Base-by-base conservation (phyloP, 2,329 filamentous ascomycete genomes). In the Amylocarpus encephaloides region DNA sequence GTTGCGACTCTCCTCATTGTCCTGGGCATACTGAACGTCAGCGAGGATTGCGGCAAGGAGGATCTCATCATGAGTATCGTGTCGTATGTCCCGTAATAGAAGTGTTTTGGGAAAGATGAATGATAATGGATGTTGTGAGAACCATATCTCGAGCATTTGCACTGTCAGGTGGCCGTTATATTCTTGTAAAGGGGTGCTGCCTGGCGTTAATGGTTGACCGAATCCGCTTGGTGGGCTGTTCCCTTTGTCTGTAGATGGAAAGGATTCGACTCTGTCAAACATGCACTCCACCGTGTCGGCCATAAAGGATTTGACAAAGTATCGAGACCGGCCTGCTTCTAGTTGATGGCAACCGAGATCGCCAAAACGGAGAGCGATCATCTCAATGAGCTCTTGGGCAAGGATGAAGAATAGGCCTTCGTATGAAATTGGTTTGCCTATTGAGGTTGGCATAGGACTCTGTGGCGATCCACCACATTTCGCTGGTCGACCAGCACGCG, bases 51-150 rank as follows among this genome's bases (percentile, higher is more conserved):
- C 26, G 3, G 45, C 36, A 22, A 48, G 35, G 10, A 48, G 45
- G n/a, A 48, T 41, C 22, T 48, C 36, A 13, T 48, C 26, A 12
- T 48, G 16, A 5, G 45, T 41, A 29, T 40, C 45, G 12, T 48
- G 36, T 18, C 45, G 36, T 29, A 48, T 41, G 33, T 48, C 36
- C n/a, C 45, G 36, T 16, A 48, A 30, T 2, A 48, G 36, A 19
- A 48, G 45, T 41, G 45, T 48, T 26, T 48, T 48, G n/a, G 45
- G n/a, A 34, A 48, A n/a, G 11, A 48, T 41, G 29, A 48, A 48
- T 6, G 45, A 42, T 9, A 48, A 22, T 7, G 45, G 45, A 48
- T 48, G 45, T 41, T 48, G 45, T 18, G 45, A 48, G 22, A 48
- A 48, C 45, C 45, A 48, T 26, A 48, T 48, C 7, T 48, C 45